These are phyloP conservation scores for Stagonosporopsis tanaceti DNA, from an alignment of 2,329 filamentous ascomycete species.

Conservation along the genomic window DNA sequence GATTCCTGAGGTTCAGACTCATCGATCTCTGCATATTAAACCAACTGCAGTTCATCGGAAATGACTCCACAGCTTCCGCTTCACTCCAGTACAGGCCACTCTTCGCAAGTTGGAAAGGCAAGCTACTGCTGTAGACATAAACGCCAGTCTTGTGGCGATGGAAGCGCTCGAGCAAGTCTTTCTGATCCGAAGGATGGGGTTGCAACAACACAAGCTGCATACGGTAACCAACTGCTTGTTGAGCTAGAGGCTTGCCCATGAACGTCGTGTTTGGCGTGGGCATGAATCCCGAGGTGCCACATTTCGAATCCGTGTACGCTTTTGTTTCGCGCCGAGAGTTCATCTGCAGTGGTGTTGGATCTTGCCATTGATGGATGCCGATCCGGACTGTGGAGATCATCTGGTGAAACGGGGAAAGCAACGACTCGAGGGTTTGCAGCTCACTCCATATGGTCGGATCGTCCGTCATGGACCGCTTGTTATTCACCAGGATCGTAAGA, in stretches of 20 bases:
- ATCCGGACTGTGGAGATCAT: conserved; percentile 9
- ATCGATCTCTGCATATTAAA: conserved; percentile 20
- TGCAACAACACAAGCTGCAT: conserved; percentile 13
- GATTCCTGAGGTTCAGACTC: conserved; percentile 13
- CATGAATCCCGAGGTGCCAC: conserved; percentile 4
- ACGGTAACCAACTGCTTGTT: conserved; percentile 13
- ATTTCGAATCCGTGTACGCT: background rate
- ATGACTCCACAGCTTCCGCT: background rate
- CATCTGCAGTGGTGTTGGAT: conserved; percentile 15
- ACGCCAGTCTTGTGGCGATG: conserved; percentile 15
- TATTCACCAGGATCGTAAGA: conserved; percentile 5
- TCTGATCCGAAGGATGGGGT: conserved; percentile 8
- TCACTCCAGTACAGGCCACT: conserved; percentile 6
- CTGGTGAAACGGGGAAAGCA: conserved; percentile 11
- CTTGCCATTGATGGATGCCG: conserved; percentile 18
- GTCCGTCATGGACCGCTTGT: conserved; percentile 16
- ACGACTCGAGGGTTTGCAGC: conserved; percentile 6
- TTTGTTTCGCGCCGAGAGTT: conserved; percentile 11
- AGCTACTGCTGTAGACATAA: conserved; percentile 10
- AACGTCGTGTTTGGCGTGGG: conserved; percentile 7
- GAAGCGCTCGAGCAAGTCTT: conserved; percentile 13
- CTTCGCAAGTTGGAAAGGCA: background rate
- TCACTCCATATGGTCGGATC: conserved; percentile 14
- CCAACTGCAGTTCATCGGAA: conserved; percentile 13
- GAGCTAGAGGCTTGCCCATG: conserved; percentile 10